Percentiles rank a stretch among this genome's conserved stretches.
These are phyloP conservation scores for Dictyostelium firmibasis DNA, from an alignment of 78 protist species.

Conservation along the genomic window DNA sequence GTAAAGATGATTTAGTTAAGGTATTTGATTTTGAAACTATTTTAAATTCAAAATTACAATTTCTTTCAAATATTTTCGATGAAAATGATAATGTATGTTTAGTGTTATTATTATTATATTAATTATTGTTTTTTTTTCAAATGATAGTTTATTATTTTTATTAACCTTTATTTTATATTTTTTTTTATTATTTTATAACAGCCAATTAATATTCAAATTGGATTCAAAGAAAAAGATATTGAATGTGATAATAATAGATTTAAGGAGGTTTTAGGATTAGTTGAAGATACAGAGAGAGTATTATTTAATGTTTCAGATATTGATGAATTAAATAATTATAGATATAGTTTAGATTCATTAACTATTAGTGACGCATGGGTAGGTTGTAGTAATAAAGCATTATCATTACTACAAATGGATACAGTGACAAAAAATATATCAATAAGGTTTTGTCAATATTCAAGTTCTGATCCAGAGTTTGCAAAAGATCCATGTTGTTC, in stretches of 20 bases:
- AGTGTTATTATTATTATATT: neutral
- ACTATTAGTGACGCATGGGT: slow-evolving; percentile 34
- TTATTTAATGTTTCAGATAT: neutral
- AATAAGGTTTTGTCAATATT: slow-evolving; percentile 11
- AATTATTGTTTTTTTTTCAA: no score
- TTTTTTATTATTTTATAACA: neutral
- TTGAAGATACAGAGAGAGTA: neutral
- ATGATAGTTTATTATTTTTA: neutral
- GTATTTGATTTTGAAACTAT: neutral
- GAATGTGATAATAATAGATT: slow-evolving; percentile 16
- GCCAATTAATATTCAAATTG: slow-evolving; percentile 7
- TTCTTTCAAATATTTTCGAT: neutral
- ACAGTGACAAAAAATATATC: neutral
- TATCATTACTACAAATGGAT: neutral
- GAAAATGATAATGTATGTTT: neutral
- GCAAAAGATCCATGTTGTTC: slow-evolving; percentile 38
- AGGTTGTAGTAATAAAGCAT: slow-evolving; percentile 2
- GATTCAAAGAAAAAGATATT: neutral
- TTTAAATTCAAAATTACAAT: neutral
- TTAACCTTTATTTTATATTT: neutral
- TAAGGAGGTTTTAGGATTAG: neutral
- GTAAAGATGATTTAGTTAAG: neutral
- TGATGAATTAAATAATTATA: neutral
- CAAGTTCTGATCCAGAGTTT: neutral
- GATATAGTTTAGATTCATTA: slow-evolving; percentile 17